Evolutionary conservation across 148 eudicot species (phyloP).

Genomic region (Amaranthus cruentus): DNA sequence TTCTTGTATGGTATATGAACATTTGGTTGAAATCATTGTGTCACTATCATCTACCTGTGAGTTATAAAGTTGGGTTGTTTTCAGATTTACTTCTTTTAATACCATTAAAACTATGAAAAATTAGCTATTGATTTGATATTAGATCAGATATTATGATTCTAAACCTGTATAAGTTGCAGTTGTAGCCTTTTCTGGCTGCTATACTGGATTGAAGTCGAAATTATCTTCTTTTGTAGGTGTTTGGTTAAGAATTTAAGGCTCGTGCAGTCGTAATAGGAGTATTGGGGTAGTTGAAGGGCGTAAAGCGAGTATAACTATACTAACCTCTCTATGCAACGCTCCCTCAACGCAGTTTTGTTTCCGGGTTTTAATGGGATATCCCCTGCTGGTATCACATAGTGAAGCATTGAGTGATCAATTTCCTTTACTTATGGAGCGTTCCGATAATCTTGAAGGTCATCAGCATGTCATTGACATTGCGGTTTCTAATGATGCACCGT

Average conservation of each 20-base stretch:
- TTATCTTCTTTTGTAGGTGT: constrained; percentile 15
- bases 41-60: not conserved
- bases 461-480: constrained; percentile 42
- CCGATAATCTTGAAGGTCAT: constrained; percentile 21
- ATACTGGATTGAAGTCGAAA: not conserved
- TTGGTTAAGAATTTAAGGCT: constrained; percentile 1
- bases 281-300: not conserved
- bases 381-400: constrained; percentile 34
- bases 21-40: not conserved
- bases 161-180: not conserved
- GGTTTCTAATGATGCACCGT: constrained; percentile 15
- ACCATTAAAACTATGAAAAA: not conserved
- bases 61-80: not conserved
- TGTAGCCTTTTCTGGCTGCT: not conserved
- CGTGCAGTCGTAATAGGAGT: not conserved
- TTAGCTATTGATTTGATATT: constrained; percentile 1
- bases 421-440: constrained; percentile 41
- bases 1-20: not conserved
- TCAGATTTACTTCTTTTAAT: not conserved
- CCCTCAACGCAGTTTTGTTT: constrained; percentile 9
- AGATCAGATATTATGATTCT: not conserved
- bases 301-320: constrained; percentile 10
- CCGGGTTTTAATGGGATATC: constrained; percentile 32
- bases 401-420: constrained; percentile 25
- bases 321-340: constrained; percentile 18